A percentile compares a stretch with the other conserved stretches of the same genome.
phyloP scores from a whole-genome alignment of 2,329 filamentous ascomycete genomes.

The Seiridium cupressi region DNA sequence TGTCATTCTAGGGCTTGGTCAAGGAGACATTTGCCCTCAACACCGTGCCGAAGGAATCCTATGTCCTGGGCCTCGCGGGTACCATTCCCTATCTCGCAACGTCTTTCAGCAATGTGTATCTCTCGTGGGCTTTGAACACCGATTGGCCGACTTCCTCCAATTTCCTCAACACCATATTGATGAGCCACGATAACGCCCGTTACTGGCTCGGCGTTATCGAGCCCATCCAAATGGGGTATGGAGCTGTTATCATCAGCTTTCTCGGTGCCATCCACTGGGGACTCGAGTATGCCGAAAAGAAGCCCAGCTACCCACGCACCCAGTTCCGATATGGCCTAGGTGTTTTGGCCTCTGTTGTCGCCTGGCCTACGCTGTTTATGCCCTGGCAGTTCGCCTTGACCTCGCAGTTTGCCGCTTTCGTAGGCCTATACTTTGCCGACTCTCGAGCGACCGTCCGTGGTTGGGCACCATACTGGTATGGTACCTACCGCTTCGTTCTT shows the following conservation, averaged over 20 bases:
- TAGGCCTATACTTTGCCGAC: conserved; percentile 82
- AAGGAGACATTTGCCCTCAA: conserved; percentile 67
- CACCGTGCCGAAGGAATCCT: conserved; percentile 65
- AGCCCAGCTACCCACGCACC: conserved; percentile 58
- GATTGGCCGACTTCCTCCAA: conserved; percentile 56
- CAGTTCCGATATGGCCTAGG: conserved; percentile 83
- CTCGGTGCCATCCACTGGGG: conserved; percentile 93
- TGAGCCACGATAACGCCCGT: conserved; percentile 70
- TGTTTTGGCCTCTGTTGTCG: conserved; percentile 73
- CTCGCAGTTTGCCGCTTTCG: conserved; percentile 81
- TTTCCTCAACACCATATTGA: conserved; percentile 62
- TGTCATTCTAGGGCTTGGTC: conserved; percentile 52
- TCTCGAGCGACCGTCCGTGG: conserved; percentile 68
- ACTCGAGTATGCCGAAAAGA: conserved; percentile 76
- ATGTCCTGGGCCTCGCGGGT: conserved; percentile 70
- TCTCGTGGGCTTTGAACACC: conserved; percentile 80
- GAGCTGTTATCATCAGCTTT: conserved; percentile 90
- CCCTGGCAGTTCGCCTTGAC: conserved; percentile 84
- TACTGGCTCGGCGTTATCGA: conserved; percentile 73
- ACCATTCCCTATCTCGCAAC: conserved; percentile 84
- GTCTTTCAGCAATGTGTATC: conserved; percentile 76
- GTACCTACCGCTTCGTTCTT: conserved; percentile 85
- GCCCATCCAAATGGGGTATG: conserved; percentile 86
- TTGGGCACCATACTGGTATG: conserved; percentile 84
- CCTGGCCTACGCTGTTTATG: conserved; percentile 87